Percentiles rank a stretch among this genome's conserved stretches.
These are phyloP conservation scores for Kodamaea fukazawae DNA, from an alignment of 805 yeast species.

Conservation along the genomic window DNA sequence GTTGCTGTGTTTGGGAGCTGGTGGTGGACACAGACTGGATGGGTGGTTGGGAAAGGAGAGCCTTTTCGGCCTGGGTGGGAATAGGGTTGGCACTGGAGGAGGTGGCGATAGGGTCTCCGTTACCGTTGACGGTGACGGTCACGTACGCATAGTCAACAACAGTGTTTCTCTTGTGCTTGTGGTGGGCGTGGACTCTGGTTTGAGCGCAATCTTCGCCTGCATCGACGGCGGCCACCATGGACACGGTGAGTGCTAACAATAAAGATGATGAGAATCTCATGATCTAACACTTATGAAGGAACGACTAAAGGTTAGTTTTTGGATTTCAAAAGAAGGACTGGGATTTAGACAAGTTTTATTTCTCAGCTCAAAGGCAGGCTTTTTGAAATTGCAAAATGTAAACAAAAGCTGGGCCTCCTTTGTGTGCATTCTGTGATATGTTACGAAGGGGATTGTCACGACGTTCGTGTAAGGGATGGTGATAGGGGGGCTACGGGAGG, in stretches of 20 bases:
- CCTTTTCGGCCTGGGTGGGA: constrained; percentile 1
- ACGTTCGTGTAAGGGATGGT: too few relatives aligned
- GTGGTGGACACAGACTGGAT: not conserved
- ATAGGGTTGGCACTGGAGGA: constrained; percentile 18
- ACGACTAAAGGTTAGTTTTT: constrained; percentile 17
- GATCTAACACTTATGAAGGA: constrained; percentile 10
- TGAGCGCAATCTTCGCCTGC: constrained; percentile 40
- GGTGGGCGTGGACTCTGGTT: constrained; percentile 54
- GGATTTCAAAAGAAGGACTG: constrained; percentile 1
- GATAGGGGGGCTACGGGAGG: too few relatives aligned
- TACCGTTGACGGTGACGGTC: constrained; percentile 43
- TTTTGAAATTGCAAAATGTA: too few relatives aligned
- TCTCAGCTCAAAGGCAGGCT: too few relatives aligned
- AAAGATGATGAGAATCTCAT: constrained; percentile 16
- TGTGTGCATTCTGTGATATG: too few relatives aligned
- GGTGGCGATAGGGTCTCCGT: constrained; percentile 36
- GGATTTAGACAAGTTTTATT: not conserved
- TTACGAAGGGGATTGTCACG: too few relatives aligned
- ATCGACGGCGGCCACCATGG: constrained; percentile 18
- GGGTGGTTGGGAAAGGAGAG: too few relatives aligned
- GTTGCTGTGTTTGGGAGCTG: not conserved
- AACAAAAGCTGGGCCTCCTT: too few relatives aligned
- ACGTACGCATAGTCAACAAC: constrained; percentile 49
- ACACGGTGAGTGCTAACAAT: constrained; percentile 20
- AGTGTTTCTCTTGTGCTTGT: constrained; percentile 58